These are phyloP conservation scores for Dioscorea alata DNA, from an alignment of 106 monocot genomes.

Conservation along the genomic window DNA sequence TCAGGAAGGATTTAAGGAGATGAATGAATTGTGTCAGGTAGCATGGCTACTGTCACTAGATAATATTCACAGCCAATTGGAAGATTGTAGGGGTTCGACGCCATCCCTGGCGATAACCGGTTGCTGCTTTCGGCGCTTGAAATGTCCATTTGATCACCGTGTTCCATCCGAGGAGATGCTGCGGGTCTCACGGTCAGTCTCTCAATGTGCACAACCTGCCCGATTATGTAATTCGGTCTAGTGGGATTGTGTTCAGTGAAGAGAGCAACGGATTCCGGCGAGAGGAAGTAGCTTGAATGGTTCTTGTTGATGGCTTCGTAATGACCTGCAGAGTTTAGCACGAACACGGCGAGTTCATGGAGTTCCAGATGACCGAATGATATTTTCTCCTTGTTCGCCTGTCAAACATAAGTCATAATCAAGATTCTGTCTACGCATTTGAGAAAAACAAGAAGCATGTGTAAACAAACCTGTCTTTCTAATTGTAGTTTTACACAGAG, in stretches of 20 bases:
- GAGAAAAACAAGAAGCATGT: not conserved
- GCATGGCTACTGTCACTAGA: conserved; percentile 89
- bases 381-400: conserved; percentile 94
- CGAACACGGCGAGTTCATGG: conserved; percentile 84
- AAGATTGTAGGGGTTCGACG: conserved; percentile 63
- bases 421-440: not conserved
- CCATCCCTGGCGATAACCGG: conserved; percentile 9
- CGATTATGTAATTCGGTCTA: conserved; percentile 64
- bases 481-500: conserved; percentile 68
- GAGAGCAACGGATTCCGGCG: conserved; percentile 85
- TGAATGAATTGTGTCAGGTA: conserved; percentile 70
- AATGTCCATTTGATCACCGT: conserved; percentile 18
- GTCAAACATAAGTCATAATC: not conserved
- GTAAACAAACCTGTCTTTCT: conserved; percentile 66
- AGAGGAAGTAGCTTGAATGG: conserved; percentile 79
- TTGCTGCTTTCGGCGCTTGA: conserved; percentile 10
- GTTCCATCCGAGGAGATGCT: conserved; percentile 4
- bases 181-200: conserved; percentile 25
- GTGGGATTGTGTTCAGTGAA: conserved; percentile 56
- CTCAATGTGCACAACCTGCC: conserved; percentile 95
- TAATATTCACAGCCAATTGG: conserved; percentile 84
- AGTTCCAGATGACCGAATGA: conserved; percentile 79
- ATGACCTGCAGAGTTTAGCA: conserved; percentile 58
- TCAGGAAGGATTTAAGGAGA: conserved; percentile 54
- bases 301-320: conserved; percentile 77